Percentiles rank a stretch among this genome's conserved stretches.
These are phyloP conservation scores for Tulasnella sp. DNA, from an alignment of 768 basidiomycete genomes.

Conservation along the genomic window DNA sequence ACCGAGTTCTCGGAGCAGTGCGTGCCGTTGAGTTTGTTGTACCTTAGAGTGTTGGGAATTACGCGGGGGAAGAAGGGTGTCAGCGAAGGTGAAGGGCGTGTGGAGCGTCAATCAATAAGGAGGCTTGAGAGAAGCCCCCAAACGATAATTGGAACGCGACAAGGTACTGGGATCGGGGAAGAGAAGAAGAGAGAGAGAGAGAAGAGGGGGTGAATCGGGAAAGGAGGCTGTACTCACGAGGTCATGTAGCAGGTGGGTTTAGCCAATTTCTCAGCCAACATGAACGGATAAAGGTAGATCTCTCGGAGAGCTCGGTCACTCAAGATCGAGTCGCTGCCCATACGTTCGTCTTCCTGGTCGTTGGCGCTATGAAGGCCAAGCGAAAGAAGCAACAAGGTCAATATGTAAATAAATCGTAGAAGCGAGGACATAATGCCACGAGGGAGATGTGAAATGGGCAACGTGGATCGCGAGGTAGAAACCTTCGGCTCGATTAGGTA, in stretches of 20 bases:
- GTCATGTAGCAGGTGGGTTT: conserved; percentile 64
- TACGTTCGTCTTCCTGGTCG: conserved; percentile 74
- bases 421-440: background rate
- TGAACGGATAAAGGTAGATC: conserved; percentile 72
- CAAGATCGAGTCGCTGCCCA: conserved; percentile 66
- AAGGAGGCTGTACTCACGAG: conserved; percentile 49
- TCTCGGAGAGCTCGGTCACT: conserved; percentile 71
- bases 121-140: background rate
- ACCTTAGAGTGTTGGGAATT: conserved; percentile 44
- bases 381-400: too few relatives aligned
- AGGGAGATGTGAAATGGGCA: background rate
- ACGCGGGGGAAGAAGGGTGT: background rate
- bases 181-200: background rate
- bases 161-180: background rate
- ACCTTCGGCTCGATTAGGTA: background rate
- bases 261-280: conserved; percentile 56
- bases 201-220: background rate
- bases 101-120: conserved; percentile 2
- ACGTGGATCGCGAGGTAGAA: background rate
- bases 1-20: conserved; percentile 61
- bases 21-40: conserved; percentile 50
- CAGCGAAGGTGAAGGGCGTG: background rate
- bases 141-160: background rate
- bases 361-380: conserved; percentile 47
- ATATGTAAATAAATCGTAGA: too few relatives aligned